phyloP scores from a whole-genome alignment of 83 land plant genomes.

The Diphasiastrum complanatum region DNA sequence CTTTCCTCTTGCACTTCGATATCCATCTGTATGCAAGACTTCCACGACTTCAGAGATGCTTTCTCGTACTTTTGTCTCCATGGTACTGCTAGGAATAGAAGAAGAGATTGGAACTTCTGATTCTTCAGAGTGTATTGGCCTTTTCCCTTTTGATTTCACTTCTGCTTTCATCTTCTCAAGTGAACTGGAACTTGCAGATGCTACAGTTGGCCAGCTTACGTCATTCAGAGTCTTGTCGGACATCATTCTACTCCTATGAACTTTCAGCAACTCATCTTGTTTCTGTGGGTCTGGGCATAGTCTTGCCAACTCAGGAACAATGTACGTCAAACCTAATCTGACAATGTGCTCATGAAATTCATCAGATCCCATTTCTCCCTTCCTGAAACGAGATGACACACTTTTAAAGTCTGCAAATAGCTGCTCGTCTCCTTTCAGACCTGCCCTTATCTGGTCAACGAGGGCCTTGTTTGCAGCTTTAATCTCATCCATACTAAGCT shows the following conservation, averaged over 20 bases:
- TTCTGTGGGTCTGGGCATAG: conserved; percentile 82
- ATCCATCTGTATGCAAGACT: conserved; percentile 71
- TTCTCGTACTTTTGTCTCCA: not conserved
- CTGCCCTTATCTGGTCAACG: conserved; percentile 62
- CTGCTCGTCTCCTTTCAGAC: conserved; percentile 57
- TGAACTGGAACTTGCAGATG: conserved; percentile 34
- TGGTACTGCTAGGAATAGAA: not conserved
- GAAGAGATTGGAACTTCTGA: not conserved
- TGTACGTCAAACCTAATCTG: conserved; percentile 61
- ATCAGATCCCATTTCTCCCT: conserved; percentile 47
- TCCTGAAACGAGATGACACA: conserved; percentile 59
- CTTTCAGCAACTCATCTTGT: conserved; percentile 64
- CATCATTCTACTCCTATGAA: conserved; percentile 37
- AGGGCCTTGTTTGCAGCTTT: conserved; percentile 72
- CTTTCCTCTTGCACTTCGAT: conserved; percentile 54
- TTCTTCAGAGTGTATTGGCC: conserved; percentile 14
- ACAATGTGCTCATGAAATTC: conserved; percentile 50
- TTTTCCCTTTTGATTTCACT: conserved; percentile 2
- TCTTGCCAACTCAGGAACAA: conserved; percentile 76
- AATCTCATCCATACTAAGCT: conserved; percentile 45
- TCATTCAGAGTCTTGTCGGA: not conserved
- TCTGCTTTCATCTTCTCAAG: conserved; percentile 12
- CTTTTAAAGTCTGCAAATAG: conserved; percentile 61
- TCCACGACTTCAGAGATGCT: conserved; percentile 37
- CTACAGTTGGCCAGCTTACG: conserved; percentile 13